Conservation (phyloP, 2,329 filamentous ascomycete species). For the Sporothrix protearum region DNA sequence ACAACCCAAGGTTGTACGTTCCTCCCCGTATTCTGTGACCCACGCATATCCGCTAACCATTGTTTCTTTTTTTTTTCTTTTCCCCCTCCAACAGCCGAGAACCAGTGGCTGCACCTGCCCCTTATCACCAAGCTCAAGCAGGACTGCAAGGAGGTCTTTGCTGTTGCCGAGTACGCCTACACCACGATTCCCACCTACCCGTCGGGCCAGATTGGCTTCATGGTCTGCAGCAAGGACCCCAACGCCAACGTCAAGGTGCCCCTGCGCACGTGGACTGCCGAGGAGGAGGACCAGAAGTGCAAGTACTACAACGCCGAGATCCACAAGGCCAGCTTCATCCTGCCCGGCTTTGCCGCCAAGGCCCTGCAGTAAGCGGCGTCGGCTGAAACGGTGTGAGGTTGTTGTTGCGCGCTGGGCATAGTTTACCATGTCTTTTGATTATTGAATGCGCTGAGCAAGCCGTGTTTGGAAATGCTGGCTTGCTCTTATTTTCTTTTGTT, state of each 20-base stretch:
- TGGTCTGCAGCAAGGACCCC: conserved; percentile 97
- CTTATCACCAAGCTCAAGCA: conserved; percentile 95
- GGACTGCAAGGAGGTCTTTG: conserved; percentile 95
- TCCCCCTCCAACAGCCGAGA: conserved; percentile 68
- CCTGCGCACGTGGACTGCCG: conserved; percentile 71
- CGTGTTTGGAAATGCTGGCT: conserved; percentile 7
- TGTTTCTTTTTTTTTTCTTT: conserved; percentile 27
- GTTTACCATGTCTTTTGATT: background rate
- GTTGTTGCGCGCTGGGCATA: too few relatives aligned
- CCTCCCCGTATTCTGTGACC: conserved; percentile 34
- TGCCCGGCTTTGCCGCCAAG: conserved; percentile 91
- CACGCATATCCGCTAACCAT: conserved; percentile 17
- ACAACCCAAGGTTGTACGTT: conserved; percentile 99
- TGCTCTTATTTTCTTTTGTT: conserved; percentile 9
- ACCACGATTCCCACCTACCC: conserved; percentile 99
- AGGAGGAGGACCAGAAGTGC: conserved; percentile 91
- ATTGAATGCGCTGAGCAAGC: background rate
- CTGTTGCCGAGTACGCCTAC: conserved; percentile 96
- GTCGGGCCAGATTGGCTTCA: conserved; percentile 98
- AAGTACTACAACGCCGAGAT: conserved; percentile 97
- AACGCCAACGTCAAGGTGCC: conserved; percentile 80
- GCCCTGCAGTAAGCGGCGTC: conserved; percentile 51
- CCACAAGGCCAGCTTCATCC: conserved; percentile 88
- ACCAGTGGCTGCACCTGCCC: conserved; percentile 96
- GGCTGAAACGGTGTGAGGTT: background rate